A percentile compares a stretch with the other conserved stretches of the same genome.
phyloP scores from a whole-genome alignment of 2,329 filamentous ascomycete species.

The Salinomyces thailandicus region DNA sequence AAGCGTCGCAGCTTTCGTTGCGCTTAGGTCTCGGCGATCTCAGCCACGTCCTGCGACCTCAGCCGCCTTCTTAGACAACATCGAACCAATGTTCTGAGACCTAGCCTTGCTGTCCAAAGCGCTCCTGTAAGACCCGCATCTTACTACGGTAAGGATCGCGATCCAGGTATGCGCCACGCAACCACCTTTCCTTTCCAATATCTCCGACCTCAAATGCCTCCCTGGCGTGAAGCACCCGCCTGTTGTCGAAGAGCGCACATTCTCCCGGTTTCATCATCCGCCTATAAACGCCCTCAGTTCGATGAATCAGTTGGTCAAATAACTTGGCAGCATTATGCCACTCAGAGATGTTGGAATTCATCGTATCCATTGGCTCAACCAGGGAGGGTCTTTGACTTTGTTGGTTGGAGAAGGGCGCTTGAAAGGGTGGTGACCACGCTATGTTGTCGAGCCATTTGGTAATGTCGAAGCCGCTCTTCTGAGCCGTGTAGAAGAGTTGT shows the following conservation, averaged over 20 bases:
- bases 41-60: no score
- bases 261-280: conserved; percentile 68
- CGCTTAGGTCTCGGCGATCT: no score
- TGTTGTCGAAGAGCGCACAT: conserved; percentile 88
- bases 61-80: no score
- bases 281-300: conserved; percentile 51
- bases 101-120: no score
- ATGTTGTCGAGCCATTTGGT: conserved; percentile 20
- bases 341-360: conserved; percentile 10
- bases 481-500: background rate
- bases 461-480: conserved; percentile 1
- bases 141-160: conserved; percentile 47
- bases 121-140: conserved; percentile 15
- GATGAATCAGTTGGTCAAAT: conserved; percentile 53
- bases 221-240: conserved; percentile 73
- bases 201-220: conserved; percentile 61
- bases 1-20: no score
- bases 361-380: background rate
- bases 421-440: conserved; percentile 29
- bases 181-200: conserved; percentile 55
- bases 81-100: no score
- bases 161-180: conserved; percentile 77
- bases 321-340: conserved; percentile 43
- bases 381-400: background rate
- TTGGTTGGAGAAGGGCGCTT: conserved; percentile 20